Conservation (phyloP, 1,139 yeast genomes). For the Suhomyces yuchorum region DNA sequence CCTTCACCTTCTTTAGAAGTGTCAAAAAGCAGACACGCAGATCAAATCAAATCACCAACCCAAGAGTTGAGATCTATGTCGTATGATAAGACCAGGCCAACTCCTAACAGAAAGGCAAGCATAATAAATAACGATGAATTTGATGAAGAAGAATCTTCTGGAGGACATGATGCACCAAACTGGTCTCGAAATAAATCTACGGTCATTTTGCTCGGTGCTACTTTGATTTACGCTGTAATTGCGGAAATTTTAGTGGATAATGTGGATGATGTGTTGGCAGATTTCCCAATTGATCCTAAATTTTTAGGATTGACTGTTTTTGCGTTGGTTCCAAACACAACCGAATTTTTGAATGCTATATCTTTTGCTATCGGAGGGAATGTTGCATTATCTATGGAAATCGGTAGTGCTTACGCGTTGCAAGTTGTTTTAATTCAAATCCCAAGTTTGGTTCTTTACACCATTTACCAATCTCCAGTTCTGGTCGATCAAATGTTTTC, state of each 20-base stretch:
- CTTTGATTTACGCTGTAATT: constrained; percentile 83
- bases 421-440: constrained; percentile 96
- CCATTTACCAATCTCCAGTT: constrained; percentile 49
- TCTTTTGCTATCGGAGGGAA: constrained; percentile 96
- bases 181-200: constrained; percentile 91
- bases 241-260: constrained; percentile 95
- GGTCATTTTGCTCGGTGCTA: constrained; percentile 80
- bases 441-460: constrained; percentile 83
- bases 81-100: constrained; percentile 2
- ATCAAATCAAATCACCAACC: constrained; percentile 1
- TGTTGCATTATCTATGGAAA: constrained; percentile 94
- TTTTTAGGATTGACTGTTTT: constrained; percentile 91
- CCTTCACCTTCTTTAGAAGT: constrained; percentile 28
- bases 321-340: constrained; percentile 95
- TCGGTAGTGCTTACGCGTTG: constrained; percentile 95
- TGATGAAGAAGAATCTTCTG: constrained; percentile 40
- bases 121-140: constrained; percentile 17
- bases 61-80: constrained; percentile 4
- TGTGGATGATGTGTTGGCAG: constrained; percentile 82
- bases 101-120: constrained; percentile 16
- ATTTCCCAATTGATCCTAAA: constrained; percentile 82
- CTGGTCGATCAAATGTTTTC: constrained; percentile 64
- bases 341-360: constrained; percentile 95
- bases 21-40: constrained; percentile 16
- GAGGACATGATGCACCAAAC: constrained; percentile 96